Evolutionary conservation across 148 eudicot genomes (phyloP).

Genomic region (Mesembryanthemum crystallinum): DNA sequence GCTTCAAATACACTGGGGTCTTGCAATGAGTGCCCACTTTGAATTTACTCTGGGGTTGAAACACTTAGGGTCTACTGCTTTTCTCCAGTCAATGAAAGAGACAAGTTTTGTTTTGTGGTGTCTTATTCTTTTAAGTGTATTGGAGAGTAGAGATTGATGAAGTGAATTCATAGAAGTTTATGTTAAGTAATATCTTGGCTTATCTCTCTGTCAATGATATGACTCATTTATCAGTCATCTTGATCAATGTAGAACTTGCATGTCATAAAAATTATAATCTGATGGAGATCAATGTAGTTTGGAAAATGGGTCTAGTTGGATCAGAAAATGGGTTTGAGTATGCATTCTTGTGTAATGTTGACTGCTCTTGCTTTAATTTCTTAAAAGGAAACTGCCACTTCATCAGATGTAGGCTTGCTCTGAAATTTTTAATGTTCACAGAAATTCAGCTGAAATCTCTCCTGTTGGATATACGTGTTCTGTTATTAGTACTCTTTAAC

Average conservation of each 20-base stretch:
- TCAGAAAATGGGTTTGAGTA: too few species aligned
- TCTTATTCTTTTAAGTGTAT: not conserved
- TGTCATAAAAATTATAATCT: not conserved
- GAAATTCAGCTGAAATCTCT: not conserved
- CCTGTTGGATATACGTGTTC: not conserved
- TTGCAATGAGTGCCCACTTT: not conserved
- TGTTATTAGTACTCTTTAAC: not conserved
- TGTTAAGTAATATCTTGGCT: not conserved
- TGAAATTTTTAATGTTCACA: too few species aligned
- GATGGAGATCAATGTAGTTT: too few species aligned
- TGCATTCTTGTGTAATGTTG: too few species aligned
- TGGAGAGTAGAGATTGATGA: not conserved
- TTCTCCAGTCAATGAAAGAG: not conserved
- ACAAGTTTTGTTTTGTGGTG: not conserved
- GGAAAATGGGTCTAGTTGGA: too few species aligned
- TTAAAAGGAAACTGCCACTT: too few species aligned
- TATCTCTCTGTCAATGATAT: not conserved
- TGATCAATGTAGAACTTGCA: not conserved
- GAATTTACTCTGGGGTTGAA: not conserved
- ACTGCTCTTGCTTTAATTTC: too few species aligned
- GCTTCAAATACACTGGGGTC: not conserved
- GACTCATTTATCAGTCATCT: not conserved
- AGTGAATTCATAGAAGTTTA: not conserved
- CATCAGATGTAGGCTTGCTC: too few species aligned
- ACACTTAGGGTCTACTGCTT: not conserved